Conservation (phyloP, 2,329 filamentous ascomycete species). For the Nigrospora sphaerica region DNA sequence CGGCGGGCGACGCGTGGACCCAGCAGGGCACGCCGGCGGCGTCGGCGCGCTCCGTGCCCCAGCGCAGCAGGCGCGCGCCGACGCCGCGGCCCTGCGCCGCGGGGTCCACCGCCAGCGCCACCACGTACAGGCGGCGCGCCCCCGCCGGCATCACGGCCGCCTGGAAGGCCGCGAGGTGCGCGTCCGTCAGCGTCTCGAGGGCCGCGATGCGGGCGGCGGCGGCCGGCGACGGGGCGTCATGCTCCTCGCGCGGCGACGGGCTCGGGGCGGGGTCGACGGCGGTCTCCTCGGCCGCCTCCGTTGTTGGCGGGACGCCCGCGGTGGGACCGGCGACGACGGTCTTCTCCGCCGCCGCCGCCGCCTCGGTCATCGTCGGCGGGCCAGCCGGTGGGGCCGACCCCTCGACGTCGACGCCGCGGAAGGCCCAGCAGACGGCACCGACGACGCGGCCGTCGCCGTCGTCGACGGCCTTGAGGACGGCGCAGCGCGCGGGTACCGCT, state of each 20-base stretch:
- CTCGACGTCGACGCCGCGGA: conserved; percentile 15
- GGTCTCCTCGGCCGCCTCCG: too few species aligned
- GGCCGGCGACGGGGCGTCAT: neutral
- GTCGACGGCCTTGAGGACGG: conserved; percentile 25
- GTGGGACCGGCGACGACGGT: too few species aligned
- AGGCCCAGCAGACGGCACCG: conserved; percentile 27
- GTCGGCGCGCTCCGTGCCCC: conserved; percentile 23
- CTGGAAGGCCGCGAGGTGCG: conserved; percentile 21
- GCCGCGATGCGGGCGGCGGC: conserved; percentile 12
- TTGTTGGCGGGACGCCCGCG: too few species aligned
- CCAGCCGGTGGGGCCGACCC: too few species aligned
- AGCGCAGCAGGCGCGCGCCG: conserved; percentile 23
- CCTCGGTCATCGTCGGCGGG: too few species aligned
- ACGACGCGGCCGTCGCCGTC: conserved; percentile 16
- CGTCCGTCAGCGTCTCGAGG: conserved; percentile 20
- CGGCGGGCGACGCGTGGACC: conserved; percentile 26
- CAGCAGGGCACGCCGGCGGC: conserved; percentile 20
- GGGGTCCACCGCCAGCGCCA: conserved; percentile 22
- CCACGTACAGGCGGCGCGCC: conserved; percentile 25
- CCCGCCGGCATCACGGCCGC: conserved; percentile 14
- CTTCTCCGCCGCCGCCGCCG: too few species aligned
- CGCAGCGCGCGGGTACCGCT: conserved; percentile 11
- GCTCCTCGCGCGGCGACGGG: too few species aligned
- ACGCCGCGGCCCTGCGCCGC: conserved; percentile 23
- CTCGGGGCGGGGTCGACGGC: too few species aligned